phyloP scores from a whole-genome alignment of 2,329 filamentous ascomycete species.

The Colletotrichum simmondsii region DNA sequence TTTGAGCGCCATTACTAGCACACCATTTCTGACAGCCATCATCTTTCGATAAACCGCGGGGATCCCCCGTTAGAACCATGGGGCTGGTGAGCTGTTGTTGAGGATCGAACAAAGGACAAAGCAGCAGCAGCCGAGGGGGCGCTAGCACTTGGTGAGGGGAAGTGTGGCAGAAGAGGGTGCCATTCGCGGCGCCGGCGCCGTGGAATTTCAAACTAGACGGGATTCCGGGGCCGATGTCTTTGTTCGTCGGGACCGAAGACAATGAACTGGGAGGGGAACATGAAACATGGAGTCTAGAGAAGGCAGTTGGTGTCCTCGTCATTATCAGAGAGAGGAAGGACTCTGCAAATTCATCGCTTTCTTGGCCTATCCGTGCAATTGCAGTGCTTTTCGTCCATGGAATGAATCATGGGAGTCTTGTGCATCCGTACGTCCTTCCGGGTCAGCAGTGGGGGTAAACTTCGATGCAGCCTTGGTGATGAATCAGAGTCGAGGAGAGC shows the following conservation, averaged over 20 bases:
- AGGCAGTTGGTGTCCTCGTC: background rate
- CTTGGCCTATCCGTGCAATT: no score
- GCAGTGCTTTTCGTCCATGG: no score
- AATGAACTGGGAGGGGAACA: background rate
- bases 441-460: no score
- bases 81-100: background rate
- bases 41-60: background rate
- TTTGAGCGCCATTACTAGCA: background rate
- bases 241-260: background rate
- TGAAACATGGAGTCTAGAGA: background rate
- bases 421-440: no score
- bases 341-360: no score
- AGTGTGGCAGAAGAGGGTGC: background rate
- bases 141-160: background rate
- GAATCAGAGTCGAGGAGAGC: background rate
- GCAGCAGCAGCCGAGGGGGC: background rate
- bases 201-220: no score
- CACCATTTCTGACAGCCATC: background rate
- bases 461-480: no score
- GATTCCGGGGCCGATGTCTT: background rate
- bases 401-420: no score
- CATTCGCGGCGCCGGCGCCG: background rate
- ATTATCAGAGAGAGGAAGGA: no score
- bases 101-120: background rate
- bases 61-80: background rate